Conservation (phyloP, 2,329 filamentous ascomycete genomes). For the Exophiala sp. region DNA sequence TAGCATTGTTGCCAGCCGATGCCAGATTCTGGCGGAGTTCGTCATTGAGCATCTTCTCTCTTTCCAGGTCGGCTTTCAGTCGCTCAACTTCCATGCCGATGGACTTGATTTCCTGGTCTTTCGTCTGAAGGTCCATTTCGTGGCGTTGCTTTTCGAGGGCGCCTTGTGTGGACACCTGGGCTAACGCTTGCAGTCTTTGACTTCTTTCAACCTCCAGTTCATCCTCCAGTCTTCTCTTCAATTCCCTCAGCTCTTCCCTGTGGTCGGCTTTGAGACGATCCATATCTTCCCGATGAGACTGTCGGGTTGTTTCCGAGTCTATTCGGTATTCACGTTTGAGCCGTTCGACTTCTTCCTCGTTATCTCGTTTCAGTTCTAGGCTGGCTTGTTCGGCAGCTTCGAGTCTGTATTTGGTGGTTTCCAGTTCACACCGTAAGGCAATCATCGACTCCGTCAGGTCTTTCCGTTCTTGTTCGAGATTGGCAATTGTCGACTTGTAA, state of each 20-base stretch:
- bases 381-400: constrained; percentile 44
- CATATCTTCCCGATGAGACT: constrained; percentile 48
- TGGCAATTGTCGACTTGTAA: constrained; percentile 63
- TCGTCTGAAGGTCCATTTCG: constrained; percentile 46
- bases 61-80: constrained; percentile 47
- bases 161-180: constrained; percentile 54
- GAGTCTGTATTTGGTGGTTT: constrained; percentile 52
- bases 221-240: constrained; percentile 58
- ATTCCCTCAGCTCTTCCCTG: constrained; percentile 59
- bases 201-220: constrained; percentile 61
- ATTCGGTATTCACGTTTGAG: constrained; percentile 48
- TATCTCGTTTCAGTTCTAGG: constrained; percentile 48
- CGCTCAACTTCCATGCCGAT: constrained; percentile 38
- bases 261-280: constrained; percentile 57
- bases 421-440: constrained; percentile 61
- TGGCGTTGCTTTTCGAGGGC: constrained; percentile 43
- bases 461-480: constrained; percentile 51
- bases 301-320: constrained; percentile 38
- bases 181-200: constrained; percentile 56
- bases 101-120: constrained; percentile 49
- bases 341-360: constrained; percentile 49
- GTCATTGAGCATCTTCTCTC: constrained; percentile 57
- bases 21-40: constrained; percentile 55
- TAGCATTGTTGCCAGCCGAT: constrained; percentile 55
- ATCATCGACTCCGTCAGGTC: constrained; percentile 49